These are phyloP conservation scores for Rubia tinctorum DNA, from an alignment of 305 asterid genomes.

Conservation along the genomic window DNA sequence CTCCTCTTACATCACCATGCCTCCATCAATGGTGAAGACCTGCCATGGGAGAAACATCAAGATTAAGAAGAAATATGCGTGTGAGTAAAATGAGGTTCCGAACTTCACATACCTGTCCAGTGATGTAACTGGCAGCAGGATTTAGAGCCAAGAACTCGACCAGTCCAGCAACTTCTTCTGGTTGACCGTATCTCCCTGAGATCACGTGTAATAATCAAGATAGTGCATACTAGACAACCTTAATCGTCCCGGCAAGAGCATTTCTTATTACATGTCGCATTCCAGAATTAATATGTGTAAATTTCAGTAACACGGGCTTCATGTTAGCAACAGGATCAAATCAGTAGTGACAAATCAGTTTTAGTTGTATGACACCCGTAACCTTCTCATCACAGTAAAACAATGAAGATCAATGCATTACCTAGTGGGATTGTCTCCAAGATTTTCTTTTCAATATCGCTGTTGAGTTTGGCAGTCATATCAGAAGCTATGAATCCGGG, in stretches of 20 bases:
- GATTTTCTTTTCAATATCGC: constrained; percentile 76
- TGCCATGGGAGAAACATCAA: constrained; percentile 24
- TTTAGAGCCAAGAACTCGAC: constrained; percentile 83
- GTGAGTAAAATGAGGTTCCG: background rate
- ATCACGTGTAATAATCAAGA: background rate
- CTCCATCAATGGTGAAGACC: constrained; percentile 92
- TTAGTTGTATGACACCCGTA: background rate
- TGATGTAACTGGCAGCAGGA: constrained; percentile 83
- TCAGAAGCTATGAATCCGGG: constrained; percentile 97
- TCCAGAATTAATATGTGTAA: no score
- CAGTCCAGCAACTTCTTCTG: constrained; percentile 94
- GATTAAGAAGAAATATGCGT: background rate
- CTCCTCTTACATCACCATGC: constrained; percentile 81
- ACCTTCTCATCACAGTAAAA: background rate
- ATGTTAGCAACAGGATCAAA: background rate
- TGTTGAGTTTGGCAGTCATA: constrained; percentile 84
- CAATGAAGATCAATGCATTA: constrained; percentile 19
- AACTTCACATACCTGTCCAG: constrained; percentile 69
- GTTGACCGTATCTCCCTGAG: constrained; percentile 88
- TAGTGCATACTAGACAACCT: background rate
- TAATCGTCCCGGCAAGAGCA: background rate
- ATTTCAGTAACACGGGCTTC: background rate
- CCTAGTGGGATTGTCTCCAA: constrained; percentile 85
- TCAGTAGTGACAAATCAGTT: background rate
- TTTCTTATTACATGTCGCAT: no score